phyloP scores from a whole-genome alignment of 2,329 filamentous ascomycete species.

The Pyricularia sp. region DNA sequence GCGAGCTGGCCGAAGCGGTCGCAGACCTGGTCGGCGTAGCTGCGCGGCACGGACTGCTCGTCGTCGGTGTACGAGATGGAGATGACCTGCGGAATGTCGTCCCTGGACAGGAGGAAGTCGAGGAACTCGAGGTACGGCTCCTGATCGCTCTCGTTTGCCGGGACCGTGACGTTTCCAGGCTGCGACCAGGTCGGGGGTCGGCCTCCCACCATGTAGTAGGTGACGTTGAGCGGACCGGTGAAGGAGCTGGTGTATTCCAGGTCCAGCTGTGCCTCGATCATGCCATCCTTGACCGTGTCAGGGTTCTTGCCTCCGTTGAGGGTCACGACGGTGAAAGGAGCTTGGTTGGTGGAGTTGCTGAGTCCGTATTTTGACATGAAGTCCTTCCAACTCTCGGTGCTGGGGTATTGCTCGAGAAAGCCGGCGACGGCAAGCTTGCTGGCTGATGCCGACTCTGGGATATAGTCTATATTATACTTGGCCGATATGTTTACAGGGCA shows the following conservation, averaged over 20 bases:
- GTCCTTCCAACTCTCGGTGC: constrained; percentile 27
- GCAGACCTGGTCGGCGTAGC: constrained; percentile 43
- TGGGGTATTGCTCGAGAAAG: constrained; percentile 39
- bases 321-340: constrained; percentile 24
- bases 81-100: constrained; percentile 52
- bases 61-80: constrained; percentile 63
- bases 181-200: constrained; percentile 18
- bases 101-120: constrained; percentile 44
- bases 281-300: background rate
- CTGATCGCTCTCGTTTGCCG: constrained; percentile 36
- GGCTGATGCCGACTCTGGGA: constrained; percentile 9
- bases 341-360: constrained; percentile 12
- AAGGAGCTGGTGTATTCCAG: constrained; percentile 38
- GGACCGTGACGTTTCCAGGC: constrained; percentile 18
- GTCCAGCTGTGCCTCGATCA: constrained; percentile 35
- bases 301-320: constrained; percentile 34
- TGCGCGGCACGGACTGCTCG: constrained; percentile 51
- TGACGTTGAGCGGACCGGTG: constrained; percentile 31
- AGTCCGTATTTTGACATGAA: constrained; percentile 18
- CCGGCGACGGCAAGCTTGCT: constrained; percentile 22
- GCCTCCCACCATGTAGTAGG: constrained; percentile 35
- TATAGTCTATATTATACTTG: constrained; percentile 37
- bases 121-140: constrained; percentile 61
- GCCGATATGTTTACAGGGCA: constrained; percentile 37
- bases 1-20: constrained; percentile 56